Conservation (phyloP, 345 rosid genomes). For the Eucalyptus tenuipes region DNA sequence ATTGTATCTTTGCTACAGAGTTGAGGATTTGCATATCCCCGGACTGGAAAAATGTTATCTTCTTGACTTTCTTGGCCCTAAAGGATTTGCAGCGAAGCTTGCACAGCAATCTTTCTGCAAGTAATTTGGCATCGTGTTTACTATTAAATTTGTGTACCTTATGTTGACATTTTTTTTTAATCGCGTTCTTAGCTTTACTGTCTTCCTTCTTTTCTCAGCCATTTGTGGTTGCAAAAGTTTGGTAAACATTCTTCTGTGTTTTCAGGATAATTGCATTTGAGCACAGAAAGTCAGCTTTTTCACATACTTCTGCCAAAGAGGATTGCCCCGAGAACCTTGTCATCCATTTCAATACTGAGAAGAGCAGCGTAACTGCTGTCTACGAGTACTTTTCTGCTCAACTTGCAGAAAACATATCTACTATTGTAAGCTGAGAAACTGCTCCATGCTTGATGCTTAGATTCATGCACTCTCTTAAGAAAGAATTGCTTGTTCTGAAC, state of each 20-base stretch:
- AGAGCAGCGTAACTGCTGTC: conserved; percentile 59
- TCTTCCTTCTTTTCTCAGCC: not conserved
- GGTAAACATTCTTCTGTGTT: not conserved
- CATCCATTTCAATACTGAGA: conserved; percentile 36
- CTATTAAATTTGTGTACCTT: not conserved
- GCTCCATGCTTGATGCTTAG: not conserved
- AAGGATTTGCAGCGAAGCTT: conserved; percentile 28
- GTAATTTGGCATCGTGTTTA: conserved; percentile 23
- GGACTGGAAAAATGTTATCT: conserved; percentile 53
- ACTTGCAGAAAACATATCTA: conserved; percentile 15
- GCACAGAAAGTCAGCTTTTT: conserved; percentile 48
- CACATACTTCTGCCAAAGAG: conserved; percentile 4
- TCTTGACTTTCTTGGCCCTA: conserved; percentile 58
- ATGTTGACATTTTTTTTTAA: not conserved
- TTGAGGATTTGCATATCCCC: conserved; percentile 36
- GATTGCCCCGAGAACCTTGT: conserved; percentile 16
- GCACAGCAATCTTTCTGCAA: conserved; percentile 28
- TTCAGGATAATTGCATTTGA: conserved; percentile 67
- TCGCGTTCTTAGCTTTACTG: not conserved
- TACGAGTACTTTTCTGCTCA: conserved; percentile 48
- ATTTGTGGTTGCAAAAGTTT: not conserved
- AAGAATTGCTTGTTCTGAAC: not conserved
- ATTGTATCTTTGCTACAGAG: conserved; percentile 8
- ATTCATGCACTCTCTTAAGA: not conserved
- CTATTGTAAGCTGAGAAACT: conserved; percentile 23